These are phyloP conservation scores for Parastagonospora avenae DNA, from an alignment of 2,329 filamentous ascomycete genomes.

Conservation along the genomic window DNA sequence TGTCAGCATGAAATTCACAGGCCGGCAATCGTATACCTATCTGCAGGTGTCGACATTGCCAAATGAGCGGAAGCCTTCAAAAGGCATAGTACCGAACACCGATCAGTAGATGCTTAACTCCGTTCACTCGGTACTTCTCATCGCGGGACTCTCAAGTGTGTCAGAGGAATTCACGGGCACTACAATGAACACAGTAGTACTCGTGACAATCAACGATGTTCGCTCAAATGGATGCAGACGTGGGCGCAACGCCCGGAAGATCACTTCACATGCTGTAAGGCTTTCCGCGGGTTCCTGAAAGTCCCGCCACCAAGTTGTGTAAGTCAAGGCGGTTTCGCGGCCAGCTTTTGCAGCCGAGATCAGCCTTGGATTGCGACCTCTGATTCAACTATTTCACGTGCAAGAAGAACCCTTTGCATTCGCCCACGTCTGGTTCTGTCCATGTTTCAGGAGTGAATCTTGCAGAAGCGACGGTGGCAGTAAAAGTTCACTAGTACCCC, in stretches of 20 bases:
- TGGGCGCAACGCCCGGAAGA: too few species aligned
- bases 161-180: constrained; percentile 2
- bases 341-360: too few species aligned
- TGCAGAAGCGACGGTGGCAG: constrained; percentile 18
- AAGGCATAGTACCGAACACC: too few species aligned
- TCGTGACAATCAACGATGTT: constrained; percentile 27
- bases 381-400: constrained; percentile 11
- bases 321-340: neutral
- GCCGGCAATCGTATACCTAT: too few species aligned
- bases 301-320: constrained; percentile 2
- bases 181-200: constrained; percentile 8
- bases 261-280: neutral
- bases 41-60: constrained; percentile 12
- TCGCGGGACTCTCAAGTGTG: neutral
- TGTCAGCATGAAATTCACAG: constrained; percentile 19
- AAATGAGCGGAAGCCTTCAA: constrained; percentile 9
- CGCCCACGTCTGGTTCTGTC: constrained; percentile 1
- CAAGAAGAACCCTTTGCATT: constrained; percentile 11
- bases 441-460: constrained; percentile 6
- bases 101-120: constrained; percentile 18
- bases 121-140: constrained; percentile 2
- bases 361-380: neutral
- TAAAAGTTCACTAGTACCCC: constrained; percentile 21
- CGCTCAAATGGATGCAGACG: constrained; percentile 10
- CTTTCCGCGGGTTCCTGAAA: constrained; percentile 4